Percentiles rank a stretch among this genome's conserved stretches.
Evolutionary conservation across 805 yeast species (phyloP).

Genomic region (Wickerhamomyces kurtzmanii): DNA sequence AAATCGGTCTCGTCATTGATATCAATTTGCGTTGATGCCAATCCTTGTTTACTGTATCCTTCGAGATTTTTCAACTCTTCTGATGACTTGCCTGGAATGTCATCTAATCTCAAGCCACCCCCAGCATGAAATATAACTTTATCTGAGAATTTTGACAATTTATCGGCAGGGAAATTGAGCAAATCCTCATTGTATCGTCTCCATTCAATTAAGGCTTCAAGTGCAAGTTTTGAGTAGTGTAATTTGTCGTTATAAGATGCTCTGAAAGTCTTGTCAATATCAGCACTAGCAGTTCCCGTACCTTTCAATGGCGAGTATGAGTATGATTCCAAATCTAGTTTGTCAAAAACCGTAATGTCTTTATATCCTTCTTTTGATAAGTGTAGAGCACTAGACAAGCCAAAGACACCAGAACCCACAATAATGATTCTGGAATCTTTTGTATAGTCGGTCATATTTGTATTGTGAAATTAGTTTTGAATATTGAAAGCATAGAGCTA

Average conservation of each 20-base stretch:
- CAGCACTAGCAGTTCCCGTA: conserved; percentile 24
- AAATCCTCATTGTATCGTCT: no score
- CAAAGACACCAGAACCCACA: conserved; percentile 35
- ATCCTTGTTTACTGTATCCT: conserved; percentile 17
- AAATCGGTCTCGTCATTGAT: conserved; percentile 19
- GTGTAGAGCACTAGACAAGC: conserved; percentile 29
- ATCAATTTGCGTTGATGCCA: conserved; percentile 17
- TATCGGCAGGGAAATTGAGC: no score
- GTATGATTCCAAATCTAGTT: conserved; percentile 15
- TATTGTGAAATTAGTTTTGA: no score
- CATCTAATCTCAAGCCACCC: no score
- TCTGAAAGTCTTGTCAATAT: conserved; percentile 22
- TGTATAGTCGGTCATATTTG: background rate
- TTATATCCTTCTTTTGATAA: conserved; percentile 23
- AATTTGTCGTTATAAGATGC: conserved; percentile 21
- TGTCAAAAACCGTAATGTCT: conserved; percentile 23
- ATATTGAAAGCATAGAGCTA: no score
- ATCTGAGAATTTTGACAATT: no score
- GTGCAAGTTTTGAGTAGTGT: conserved; percentile 12
- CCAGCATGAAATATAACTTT: no score
- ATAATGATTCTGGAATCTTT: conserved; percentile 20
- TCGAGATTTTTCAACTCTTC: no score
- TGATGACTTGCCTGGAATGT: no score
- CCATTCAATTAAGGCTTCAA: no score
- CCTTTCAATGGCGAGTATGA: conserved; percentile 19